These are phyloP conservation scores for Cytospora leucostoma DNA, from an alignment of 2,329 filamentous ascomycete species.

Conservation along the genomic window DNA sequence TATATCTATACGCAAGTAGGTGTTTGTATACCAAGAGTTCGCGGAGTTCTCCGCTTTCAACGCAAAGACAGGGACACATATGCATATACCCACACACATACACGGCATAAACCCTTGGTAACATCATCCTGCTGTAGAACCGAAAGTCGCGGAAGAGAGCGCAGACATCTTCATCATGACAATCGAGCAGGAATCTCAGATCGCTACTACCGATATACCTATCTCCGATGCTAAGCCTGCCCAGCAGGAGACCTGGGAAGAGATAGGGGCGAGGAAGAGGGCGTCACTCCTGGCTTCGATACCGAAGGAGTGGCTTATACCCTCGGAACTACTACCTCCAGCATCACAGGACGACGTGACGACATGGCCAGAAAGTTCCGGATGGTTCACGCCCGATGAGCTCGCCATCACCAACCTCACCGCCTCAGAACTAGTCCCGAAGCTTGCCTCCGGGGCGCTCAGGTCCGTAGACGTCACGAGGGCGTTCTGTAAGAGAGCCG, in stretches of 20 bases:
- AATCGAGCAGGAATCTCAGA: neutral
- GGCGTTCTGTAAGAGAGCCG: conserved; percentile 44
- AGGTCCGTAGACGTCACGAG: conserved; percentile 39
- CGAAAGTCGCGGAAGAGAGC: neutral
- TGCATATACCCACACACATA: neutral
- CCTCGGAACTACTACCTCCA: conserved; percentile 53
- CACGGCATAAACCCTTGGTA: neutral
- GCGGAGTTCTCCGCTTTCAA: no score
- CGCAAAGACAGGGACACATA: no score
- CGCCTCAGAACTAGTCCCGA: conserved; percentile 38
- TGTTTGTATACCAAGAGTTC: no score
- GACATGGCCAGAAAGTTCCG: conserved; percentile 55
- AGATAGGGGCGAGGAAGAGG: conserved; percentile 46
- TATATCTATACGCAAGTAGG: no score
- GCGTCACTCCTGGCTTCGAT: conserved; percentile 49
- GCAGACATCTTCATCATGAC: conserved; percentile 4
- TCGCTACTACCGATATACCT: neutral
- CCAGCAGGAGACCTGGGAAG: conserved; percentile 41
- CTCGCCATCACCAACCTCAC: conserved; percentile 41
- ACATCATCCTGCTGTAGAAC: neutral
- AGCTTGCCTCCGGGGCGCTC: conserved; percentile 41
- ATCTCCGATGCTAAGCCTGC: neutral
- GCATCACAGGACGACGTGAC: conserved; percentile 58
- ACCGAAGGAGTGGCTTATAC: conserved; percentile 59
- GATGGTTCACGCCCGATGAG: conserved; percentile 56